Base-by-base conservation (phyloP, 2,329 filamentous ascomycete genomes). In the Beauveria pseudobassiana region DNA sequence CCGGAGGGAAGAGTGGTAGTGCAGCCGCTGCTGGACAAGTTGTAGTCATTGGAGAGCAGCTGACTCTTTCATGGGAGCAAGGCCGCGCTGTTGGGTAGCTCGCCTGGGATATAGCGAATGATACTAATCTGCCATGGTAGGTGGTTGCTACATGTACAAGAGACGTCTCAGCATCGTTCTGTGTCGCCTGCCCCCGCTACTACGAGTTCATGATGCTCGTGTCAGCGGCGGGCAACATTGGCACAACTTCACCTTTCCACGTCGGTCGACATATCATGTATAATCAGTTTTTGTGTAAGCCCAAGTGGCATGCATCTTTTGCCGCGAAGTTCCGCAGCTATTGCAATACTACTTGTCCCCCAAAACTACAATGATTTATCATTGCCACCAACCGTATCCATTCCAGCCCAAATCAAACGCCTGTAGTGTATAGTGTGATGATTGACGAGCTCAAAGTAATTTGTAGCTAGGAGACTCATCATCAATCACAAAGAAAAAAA, bases 401-500 rank as follows among this genome's bases (percentile, higher is more conserved):
- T 53, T 30, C 40, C 14, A 22, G 24, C 38, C 53, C 51, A 45
- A 62, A 62, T 52, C 26, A 57, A 62, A 62, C 60, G 60, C 60
- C 60, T 45, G 30, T 50, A 45, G 34, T 61, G 59, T 28, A 62
- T 52, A 26, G 52, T 46, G 38, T 30, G 28, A 46, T 38, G 60
- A 34, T 50, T 62, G 60, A 26, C 38, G 46, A 22, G 38, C 45
- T 26, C 20, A 9, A 28, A 40, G 60, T 52, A 46, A 57, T 24
- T 43, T 30, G n/a, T 57, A 43, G 40, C 24, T 51, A 57, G 16
- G 26, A 24, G 20, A 28, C 24, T 26, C 68, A 60, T 63, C 48
- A 45, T 62, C 34, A 46, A 50, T 48, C 49, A 62, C 60, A 38
- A 55, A 59, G n/a, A 12, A 30, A 59, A 60, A 60, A 49, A 59